Evolutionary conservation across 495 filamentous ascomycete species (phyloP).

Genomic region (Tuber magnatum): DNA sequence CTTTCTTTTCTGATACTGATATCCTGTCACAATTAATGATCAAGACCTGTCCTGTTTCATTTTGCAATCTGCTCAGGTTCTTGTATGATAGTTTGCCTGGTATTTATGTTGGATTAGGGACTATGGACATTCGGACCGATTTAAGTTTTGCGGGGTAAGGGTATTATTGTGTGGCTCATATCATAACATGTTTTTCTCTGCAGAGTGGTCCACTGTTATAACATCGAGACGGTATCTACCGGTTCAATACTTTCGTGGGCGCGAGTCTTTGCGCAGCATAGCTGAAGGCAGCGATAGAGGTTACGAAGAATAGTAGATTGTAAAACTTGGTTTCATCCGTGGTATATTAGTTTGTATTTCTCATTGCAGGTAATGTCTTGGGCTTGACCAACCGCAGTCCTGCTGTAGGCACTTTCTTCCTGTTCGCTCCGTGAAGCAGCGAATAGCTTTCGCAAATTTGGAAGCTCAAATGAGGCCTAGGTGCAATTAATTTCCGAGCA

Average conservation of each 20-base stretch:
- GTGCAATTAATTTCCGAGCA: slow-evolving; percentile 5
- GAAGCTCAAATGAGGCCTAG: slow-evolving; percentile 51
- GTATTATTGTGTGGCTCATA: background rate
- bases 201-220: background rate
- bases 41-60: background rate
- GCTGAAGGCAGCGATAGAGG: slow-evolving; percentile 87
- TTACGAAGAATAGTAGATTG: slow-evolving; percentile 91
- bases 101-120: background rate
- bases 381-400: slow-evolving; percentile 66
- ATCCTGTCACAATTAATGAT: background rate
- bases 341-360: slow-evolving; percentile 16
- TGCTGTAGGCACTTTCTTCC: slow-evolving; percentile 89
- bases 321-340: slow-evolving; percentile 63
- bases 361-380: background rate
- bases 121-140: background rate
- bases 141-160: background rate
- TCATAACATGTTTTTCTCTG: background rate
- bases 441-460: slow-evolving; percentile 91
- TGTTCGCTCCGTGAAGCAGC: slow-evolving; percentile 89
- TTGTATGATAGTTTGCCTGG: background rate
- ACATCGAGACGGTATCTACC: background rate
- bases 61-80: background rate
- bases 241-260: slow-evolving; percentile 11
- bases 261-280: slow-evolving; percentile 62
- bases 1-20: background rate